phyloP scores from a whole-genome alignment of 768 basidiomycete species.

The Tricholoma furcatifolium region DNA sequence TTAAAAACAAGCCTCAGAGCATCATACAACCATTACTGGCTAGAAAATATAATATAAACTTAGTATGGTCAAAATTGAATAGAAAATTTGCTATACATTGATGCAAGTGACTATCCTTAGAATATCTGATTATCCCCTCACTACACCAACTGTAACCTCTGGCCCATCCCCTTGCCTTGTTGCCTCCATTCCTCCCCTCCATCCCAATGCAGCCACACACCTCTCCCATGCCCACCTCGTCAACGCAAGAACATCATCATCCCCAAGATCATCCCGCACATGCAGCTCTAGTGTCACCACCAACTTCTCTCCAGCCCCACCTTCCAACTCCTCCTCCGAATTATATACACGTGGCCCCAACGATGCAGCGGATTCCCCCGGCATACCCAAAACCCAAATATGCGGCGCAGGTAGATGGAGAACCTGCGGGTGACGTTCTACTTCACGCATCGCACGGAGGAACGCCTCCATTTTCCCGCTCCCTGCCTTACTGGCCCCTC shows the following conservation, averaged over 20 bases:
- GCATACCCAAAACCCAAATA: constrained; percentile 80
- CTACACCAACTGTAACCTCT: constrained; percentile 74
- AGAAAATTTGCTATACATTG: too few relatives aligned
- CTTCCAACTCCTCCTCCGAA: background rate
- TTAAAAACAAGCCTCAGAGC: too few relatives aligned
- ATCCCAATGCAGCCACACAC: constrained; percentile 51
- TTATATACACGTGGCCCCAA: background rate
- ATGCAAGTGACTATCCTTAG: too few relatives aligned
- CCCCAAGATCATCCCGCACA: constrained; percentile 62
- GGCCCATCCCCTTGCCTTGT: constrained; percentile 37
- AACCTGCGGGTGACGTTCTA: constrained; percentile 84
- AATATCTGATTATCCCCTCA: constrained; percentile 59
- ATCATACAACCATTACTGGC: too few relatives aligned
- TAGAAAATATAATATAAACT: too few relatives aligned
- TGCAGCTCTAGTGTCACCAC: constrained; percentile 82
- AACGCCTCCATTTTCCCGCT: constrained; percentile 80
- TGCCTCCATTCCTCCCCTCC: constrained; percentile 37
- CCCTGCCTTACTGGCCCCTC: too few relatives aligned
- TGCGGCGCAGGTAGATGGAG: constrained; percentile 82
- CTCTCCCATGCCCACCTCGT: constrained; percentile 79
- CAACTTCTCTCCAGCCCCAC: constrained; percentile 32
- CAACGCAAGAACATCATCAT: constrained; percentile 68
- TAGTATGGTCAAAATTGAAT: too few relatives aligned
- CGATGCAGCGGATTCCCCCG: constrained; percentile 14
- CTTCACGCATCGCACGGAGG: constrained; percentile 79